Evolutionary conservation across 805 yeast species (phyloP), one percentile per base, ranked within the genome.

Genomic region (Candida dajiaensis): DNA sequence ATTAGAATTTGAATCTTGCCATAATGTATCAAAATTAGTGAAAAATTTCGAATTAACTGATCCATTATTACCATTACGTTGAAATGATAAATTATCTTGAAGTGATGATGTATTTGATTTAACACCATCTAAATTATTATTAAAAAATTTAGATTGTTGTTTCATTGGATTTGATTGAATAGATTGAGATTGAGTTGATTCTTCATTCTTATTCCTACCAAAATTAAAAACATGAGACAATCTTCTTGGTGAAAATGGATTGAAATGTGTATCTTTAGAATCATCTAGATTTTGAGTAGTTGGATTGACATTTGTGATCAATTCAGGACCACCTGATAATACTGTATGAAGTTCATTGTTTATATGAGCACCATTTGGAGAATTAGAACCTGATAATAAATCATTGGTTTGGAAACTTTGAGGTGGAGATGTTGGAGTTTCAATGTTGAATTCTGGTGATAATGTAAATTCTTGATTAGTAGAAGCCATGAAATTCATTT

Each of bases 191-290:
- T 4, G 22, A 16, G 18, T 35, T 12, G 22, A 16, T 11, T 38
- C 21, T 33, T 36, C 49, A 13, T 42, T 41, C 18, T 33, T 19
- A 44, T 47, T 42, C 40, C 47, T 58, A 19, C 63, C 63, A 43
- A 64, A 64, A 2, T 54, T 49, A 40, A 64, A 56, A 3, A 58
- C 64, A 45, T 49, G 58, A 1, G 67, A 63, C 38, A 64, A 53
- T 35, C 64, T 57, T 49, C 62, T 62, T 36, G 66, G 65, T 10
- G 67, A 61, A 39, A 63, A 56, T 4, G 57, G 47, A 42, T 43
- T 56, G 11, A 53, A 49, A 26, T 48, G 46, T 37, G 50, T 52
- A 21, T 46, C 48, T 29, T 49, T 46, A 10, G 36, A 16, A 4
- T 20, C 39, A 20, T n/a, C 20, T 9, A 8, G 9, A 11, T 16